Base-by-base conservation (phyloP, 2,329 filamentous ascomycete genomes). In the Fusarium stilboides region DNA sequence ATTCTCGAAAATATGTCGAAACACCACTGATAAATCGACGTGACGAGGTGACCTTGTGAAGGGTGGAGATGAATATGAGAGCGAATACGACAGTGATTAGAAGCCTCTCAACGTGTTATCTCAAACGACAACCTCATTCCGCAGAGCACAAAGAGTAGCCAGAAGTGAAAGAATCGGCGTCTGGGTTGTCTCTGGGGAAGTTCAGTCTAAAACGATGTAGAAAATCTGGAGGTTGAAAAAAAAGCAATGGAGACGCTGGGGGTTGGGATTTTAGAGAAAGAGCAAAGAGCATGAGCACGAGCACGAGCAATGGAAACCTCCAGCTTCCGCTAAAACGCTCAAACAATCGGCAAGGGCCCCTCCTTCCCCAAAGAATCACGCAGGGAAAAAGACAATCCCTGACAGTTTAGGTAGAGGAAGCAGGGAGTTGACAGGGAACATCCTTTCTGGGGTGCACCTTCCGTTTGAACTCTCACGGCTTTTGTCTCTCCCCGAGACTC, bases 281-380 rank as follows among this genome's bases (percentile, higher is more conserved):
- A 28, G 7, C 7, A 8, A 17, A 12, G 24, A 44, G 42, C 22
- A 19, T n/a, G 28, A 14, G 22, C n/a, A n/a, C n/a, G n/a, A n/a
- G 22, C 22, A 43, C 15, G 31, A 34, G 24, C 22, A 39, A 33
- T 50, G 37, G 55, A 58, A 34, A 53, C 37, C 53, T 36, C 56
- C 47, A 33, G 20, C 26, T n/a, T 50, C 52, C 22, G 34, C 52
- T 53, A 70, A 58, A 67, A 45, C 24, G 56, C 66, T 62, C 56
- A 52, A 55, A 33, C 40, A 53, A 46, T 37, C 15, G 14, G 28
- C 37, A 45, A 47, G 39, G 61, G 34, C 24, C 39, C 60, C 57
- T 61, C 65, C 37, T 69, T 67, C 66, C 55, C 62, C 53, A 69
- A 68, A 51, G 62, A 65, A 61, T 52, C 51, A 51, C 36, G 22